Evolutionary conservation across 2,329 filamentous ascomycete genomes (phyloP), one percentile per base, ranked within the genome.

Genomic region (Phoma herbarum): DNA sequence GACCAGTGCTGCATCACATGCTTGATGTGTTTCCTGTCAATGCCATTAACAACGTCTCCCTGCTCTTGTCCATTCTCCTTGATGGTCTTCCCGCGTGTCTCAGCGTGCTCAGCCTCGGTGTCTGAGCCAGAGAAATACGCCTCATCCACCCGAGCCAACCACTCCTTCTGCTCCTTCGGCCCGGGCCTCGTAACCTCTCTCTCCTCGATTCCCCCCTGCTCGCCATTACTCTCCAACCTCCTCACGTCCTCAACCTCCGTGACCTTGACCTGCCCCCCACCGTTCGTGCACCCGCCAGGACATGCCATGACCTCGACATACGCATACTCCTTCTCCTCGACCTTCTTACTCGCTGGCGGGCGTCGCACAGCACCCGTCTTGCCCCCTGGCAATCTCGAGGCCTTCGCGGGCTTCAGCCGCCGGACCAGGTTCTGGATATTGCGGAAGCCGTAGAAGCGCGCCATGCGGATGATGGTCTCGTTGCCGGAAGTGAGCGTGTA

Each of bases 231-330:
- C 63, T 73, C 71, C 22, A 64, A 60, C 60, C 70, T 61, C 10
- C 79, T 65, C 25, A 83, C 61, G 5, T 77, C 76, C 41, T 77
- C 80, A 7, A 90, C 86, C 74, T 98, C 95, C 52, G 92, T 91
- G 25, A 92, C 86, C 73, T 97, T 97, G 74, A 99, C 89, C 80
- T 99, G 95, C 0, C 95, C 95, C 35, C 95, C 95, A 2, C 95
- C 95, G 70, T 99, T 99, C 53, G 95, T 99, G 80, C 95, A 99
- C 3, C 95, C 95, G n/a, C 95, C 95, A 0, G 95, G 95, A 77
- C 95, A 99, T 14, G 95, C 95, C 95, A 99, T 99, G 58, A 99
- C 95, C 79, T 99, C 95, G 26, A 98, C 91, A 77, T 96, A 98
- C n/a, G 90, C 85, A 75, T 93, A 93, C 33, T 97, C 92, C 84